phyloP scores from a whole-genome alignment of 768 basidiomycete species.

The Paxillus involutus region DNA sequence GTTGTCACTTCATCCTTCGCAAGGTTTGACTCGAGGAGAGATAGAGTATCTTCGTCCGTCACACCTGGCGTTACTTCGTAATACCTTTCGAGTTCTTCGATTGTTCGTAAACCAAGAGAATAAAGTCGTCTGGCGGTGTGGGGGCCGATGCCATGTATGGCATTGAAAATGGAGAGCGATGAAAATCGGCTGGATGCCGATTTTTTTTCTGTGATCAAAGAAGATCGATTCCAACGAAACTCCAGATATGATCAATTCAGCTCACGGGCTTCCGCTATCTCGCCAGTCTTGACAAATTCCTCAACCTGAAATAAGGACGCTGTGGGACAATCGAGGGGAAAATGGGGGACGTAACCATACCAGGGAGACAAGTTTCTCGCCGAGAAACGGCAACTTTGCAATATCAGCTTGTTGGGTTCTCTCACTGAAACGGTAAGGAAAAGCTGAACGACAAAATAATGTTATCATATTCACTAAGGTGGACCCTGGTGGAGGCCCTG shows the following conservation, averaged over 20 bases:
- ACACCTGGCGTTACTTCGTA: conserved; percentile 46
- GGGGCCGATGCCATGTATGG: conserved; percentile 75
- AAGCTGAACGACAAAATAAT: conserved; percentile 36
- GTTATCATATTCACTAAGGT: background rate
- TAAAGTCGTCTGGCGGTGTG: conserved; percentile 66
- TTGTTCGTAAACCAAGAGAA: conserved; percentile 60
- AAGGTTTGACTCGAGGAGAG: conserved; percentile 21
- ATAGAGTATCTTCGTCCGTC: conserved; percentile 18
- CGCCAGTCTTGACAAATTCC: conserved; percentile 57
- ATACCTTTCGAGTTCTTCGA: conserved; percentile 68
- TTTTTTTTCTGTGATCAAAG: conserved; percentile 42
- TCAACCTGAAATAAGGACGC: conserved; percentile 44
- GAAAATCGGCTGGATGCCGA: conserved; percentile 51
- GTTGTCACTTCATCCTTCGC: conserved; percentile 25
- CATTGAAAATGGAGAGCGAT: conserved; percentile 55
- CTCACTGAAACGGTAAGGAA: conserved; percentile 42
- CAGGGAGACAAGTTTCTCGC: conserved; percentile 52
- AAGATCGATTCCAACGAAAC: background rate
- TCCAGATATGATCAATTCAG: conserved; percentile 8
- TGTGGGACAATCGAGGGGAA: background rate
- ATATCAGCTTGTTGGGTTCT: conserved; percentile 39
- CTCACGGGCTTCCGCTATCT: conserved; percentile 58
- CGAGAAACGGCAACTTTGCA: conserved; percentile 45
- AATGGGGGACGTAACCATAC: conserved; percentile 24
- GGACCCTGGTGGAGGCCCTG: background rate